Evolutionary conservation across 225 moss, liverwort and hornwort species (phyloP), one percentile per base, ranked within the genome.

Genomic region (Sphagnum contortum): DNA sequence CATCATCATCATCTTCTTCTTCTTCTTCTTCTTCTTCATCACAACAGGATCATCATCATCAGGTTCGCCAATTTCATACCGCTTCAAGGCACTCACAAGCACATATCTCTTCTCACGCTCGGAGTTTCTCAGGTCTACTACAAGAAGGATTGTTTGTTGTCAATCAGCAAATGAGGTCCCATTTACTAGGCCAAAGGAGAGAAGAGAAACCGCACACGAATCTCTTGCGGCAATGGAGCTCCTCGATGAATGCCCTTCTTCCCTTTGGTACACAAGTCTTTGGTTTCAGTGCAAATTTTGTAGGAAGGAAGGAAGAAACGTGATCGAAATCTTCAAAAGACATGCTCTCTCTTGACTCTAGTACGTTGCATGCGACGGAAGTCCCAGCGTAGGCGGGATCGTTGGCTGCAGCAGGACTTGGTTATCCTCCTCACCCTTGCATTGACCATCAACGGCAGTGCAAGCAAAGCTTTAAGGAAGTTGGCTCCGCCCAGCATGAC

Each of bases 21-120:
- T 6, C 44, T 44, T 44, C 59, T 5, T 14, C 8, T 4, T 8
- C 29, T 60, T 8, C 14, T 13, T 13, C n/a, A 2, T 3, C 44
- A 5, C 44, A 14, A 60, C 57, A 6, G 5, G 7, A 6, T 4
- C 8, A 4, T 45, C 44, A 61, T 44, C 44, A 9, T 46, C 75
- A 84, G 77, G 64, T 75, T 75, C 73, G 72, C 49, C 77, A 77
- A 56, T 4, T 77, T 7, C 73, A 80, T 55, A 69, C 80, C 49
- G 60, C 69, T 68, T 65, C 72, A 44, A 54, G 59, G 2, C 3
- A 55, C 50, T 47, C 51, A 45, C 72, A 50, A 70, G 68, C 73
- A 57, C 70, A 69, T 44, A 67, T 46, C 55, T 44, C 68, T 47
- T 74, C 48, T 63, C 52, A 75, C 63, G 59, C 66, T 7, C 69